phyloP scores from a whole-genome alignment of 345 rosid species.

The Isatis tinctoria region DNA sequence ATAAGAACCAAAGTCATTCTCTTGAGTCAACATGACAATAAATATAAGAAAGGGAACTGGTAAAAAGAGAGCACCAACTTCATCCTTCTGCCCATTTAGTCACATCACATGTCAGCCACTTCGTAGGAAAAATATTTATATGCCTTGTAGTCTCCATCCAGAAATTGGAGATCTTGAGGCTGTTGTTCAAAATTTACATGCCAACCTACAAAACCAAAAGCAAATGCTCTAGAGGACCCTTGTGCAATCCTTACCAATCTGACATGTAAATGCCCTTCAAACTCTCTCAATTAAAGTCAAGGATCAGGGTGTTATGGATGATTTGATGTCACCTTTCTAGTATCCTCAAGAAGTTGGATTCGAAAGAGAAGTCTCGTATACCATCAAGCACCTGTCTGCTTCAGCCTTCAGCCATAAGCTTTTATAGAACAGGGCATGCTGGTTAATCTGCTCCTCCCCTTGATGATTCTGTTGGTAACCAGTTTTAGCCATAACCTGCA shows the following conservation, averaged over 20 bases:
- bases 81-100: background rate
- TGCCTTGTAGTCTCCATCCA: background rate
- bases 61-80: slow-evolving; percentile 17
- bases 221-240: slow-evolving; percentile 11
- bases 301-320: background rate
- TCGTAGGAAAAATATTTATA: background rate
- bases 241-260: slow-evolving; percentile 15
- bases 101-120: background rate
- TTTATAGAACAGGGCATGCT: slow-evolving; percentile 35
- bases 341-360: slow-evolving; percentile 21
- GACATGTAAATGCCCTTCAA: slow-evolving; percentile 9
- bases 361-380: slow-evolving; percentile 27
- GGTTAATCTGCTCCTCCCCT: slow-evolving; percentile 27
- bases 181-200: slow-evolving; percentile 12
- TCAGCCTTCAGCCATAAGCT: slow-evolving; percentile 44
- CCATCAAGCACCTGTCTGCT: slow-evolving; percentile 40
- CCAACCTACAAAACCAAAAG: slow-evolving; percentile 28
- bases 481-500: slow-evolving; percentile 33
- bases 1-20: background rate
- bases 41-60: background rate
- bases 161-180: slow-evolving; percentile 13
- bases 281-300: background rate
- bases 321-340: slow-evolving; percentile 26
- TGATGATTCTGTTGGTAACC: slow-evolving; percentile 19
- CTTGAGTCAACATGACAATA: background rate